Evolutionary conservation across 306 rosid species (phyloP).

Genomic region (Fagus crenata): DNA sequence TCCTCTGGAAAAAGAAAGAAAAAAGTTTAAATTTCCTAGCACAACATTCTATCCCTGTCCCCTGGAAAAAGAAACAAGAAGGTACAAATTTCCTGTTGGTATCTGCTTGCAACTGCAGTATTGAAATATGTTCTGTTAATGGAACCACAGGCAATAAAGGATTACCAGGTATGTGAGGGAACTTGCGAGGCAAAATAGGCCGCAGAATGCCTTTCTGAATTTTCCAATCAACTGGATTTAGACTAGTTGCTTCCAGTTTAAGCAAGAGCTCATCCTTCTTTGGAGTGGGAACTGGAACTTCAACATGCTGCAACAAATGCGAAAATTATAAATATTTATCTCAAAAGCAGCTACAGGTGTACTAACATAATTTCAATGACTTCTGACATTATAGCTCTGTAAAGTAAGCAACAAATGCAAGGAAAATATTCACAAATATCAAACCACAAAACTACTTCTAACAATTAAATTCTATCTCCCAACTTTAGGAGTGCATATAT

Average conservation of each 20-base stretch:
- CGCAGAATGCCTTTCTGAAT: constrained; percentile 61
- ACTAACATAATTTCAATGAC: not conserved
- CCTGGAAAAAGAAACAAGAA: not conserved
- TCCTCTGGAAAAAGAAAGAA: not conserved
- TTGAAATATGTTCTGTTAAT: not conserved
- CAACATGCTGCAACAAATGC: constrained; percentile 50
- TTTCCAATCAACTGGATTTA: constrained; percentile 81
- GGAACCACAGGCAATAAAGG: constrained; percentile 12
- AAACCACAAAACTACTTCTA: too few relatives aligned
- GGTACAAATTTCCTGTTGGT: not conserved
- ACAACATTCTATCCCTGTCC: too few relatives aligned
- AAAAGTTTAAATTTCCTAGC: too few relatives aligned
- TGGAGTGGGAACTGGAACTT: constrained; percentile 60
- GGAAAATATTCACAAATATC: too few relatives aligned
- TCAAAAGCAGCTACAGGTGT: not conserved
- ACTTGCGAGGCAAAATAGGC: constrained; percentile 56
- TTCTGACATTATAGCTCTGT: not conserved
- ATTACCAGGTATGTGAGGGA: constrained; percentile 71
- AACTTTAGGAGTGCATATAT: too few relatives aligned
- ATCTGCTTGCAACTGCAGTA: too few relatives aligned
- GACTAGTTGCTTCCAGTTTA: constrained; percentile 69
- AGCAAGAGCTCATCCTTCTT: constrained; percentile 62
- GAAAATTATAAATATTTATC: not conserved
- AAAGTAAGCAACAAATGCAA: not conserved
- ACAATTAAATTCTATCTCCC: too few relatives aligned